Evolutionary conservation across 768 basidiomycete genomes (phyloP), one percentile per base, ranked within the genome.

Genomic region (Agaricus blazei): DNA sequence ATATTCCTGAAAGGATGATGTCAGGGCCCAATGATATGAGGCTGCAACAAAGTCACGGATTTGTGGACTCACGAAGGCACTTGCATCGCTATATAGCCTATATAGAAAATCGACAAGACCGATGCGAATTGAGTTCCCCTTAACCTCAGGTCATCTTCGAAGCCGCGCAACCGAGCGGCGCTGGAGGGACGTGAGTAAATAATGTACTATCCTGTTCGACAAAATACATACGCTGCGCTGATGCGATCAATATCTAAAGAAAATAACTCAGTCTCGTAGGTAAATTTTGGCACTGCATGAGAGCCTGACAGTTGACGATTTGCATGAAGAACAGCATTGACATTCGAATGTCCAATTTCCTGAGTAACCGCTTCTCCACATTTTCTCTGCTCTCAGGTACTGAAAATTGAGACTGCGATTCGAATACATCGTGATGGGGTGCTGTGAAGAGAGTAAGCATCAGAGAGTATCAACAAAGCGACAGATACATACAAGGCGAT

Each of bases 11-110:
- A 12, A 8, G 34, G 34, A 19, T 34, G 34, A 34, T 1, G 2
- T 41, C n/a, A 27, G 4, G 5, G 19, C 5, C n/a, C 43, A 26
- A 27, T 49, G 40, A 43, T 15, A 37, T 28, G 15, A 28, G 11
- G 8, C 19, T 19, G 34, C n/a, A 45, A 23, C 29, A 34, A 49
- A 19, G 19, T 19, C 19, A 19, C 19, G 19, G 26, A 12, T 9
- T n/a, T 41, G 14, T 9, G 15, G 27, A 44, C 60, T 63, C 61
- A 85, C 83, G 84, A 87, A 34, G 85, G 85, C 19, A 88, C 74
- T 64, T 88, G 87, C 85, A 87, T 85, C 28, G 84, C 62, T 55
- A 82, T 79, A 59, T 87, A 87, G 14, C 86, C 87, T 27, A 85
- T 73, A 59, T 86, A 87, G 47, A 87, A 74, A 48, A 83, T 76